Evolutionary conservation across 805 yeast species (phyloP).

Genomic region (Nakazawaea populi): DNA sequence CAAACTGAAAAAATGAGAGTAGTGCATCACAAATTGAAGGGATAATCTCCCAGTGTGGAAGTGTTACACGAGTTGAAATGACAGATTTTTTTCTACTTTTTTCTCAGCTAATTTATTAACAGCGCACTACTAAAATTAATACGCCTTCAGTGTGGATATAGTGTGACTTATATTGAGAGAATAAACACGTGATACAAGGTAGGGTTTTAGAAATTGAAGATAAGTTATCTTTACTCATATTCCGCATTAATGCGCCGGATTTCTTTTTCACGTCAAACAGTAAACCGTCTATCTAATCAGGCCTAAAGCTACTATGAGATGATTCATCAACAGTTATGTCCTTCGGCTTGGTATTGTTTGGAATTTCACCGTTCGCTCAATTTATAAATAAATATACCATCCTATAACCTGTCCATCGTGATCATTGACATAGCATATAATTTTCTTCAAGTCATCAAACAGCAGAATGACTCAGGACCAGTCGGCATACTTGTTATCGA

Average conservation of each 20-base stretch:
- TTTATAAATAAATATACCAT: background rate
- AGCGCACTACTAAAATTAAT: too few species aligned
- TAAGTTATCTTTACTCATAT: background rate
- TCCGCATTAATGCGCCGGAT: conserved; percentile 6
- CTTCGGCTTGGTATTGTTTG: background rate
- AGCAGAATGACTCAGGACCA: conserved; percentile 7
- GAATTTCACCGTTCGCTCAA: background rate
- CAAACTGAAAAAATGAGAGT: background rate
- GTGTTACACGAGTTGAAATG: background rate
- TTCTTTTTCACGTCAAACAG: background rate
- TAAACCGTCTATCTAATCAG: conserved; percentile 7
- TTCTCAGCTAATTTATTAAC: too few species aligned
- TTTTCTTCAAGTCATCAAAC: too few species aligned
- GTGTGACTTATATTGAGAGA: background rate
- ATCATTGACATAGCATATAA: too few species aligned
- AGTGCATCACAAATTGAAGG: background rate
- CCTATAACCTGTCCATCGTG: too few species aligned
- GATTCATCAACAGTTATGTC: background rate
- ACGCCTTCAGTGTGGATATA: too few species aligned
- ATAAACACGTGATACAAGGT: background rate
- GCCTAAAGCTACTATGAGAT: background rate
- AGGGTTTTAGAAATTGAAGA: background rate
- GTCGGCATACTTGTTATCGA: conserved; percentile 34
- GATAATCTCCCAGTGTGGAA: background rate
- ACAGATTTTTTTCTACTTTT: background rate